Evolutionary conservation across 176 grass and related monocot genomes (phyloP).

Genomic region (Echinochloa phyllopogon): DNA sequence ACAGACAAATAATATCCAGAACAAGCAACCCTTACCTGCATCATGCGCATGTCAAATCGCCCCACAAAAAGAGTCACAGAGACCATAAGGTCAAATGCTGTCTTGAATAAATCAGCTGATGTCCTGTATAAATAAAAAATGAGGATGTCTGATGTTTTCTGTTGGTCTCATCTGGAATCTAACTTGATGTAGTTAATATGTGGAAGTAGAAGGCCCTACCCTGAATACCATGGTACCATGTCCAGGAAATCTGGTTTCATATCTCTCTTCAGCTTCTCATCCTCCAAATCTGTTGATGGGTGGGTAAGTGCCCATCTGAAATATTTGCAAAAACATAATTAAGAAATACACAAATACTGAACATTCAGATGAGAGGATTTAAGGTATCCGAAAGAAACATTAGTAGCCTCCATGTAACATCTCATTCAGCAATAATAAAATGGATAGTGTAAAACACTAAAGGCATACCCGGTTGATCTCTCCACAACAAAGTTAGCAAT

Average conservation of each 20-base stretch:
- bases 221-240: slow-evolving; percentile 99
- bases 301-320: slow-evolving; percentile 92
- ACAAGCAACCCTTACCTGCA: slow-evolving; percentile 64
- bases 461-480: slow-evolving; percentile 83
- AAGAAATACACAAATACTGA: slow-evolving; percentile 7
- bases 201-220: slow-evolving; percentile 57
- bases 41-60: slow-evolving; percentile 99
- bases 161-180: slow-evolving; percentile 25
- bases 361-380: slow-evolving; percentile 4
- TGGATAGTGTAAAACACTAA: slow-evolving; percentile 27
- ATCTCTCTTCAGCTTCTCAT: slow-evolving; percentile 78
- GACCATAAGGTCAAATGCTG: slow-evolving; percentile 92
- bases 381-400: neutral
- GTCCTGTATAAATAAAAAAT: slow-evolving; percentile 69
- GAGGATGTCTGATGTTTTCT: slow-evolving; percentile 43
- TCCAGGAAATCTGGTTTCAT: slow-evolving; percentile 97
- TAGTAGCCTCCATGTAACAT: neutral
- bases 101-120: slow-evolving; percentile 98
- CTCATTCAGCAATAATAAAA: slow-evolving; percentile 18
- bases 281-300: slow-evolving; percentile 59
- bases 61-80: slow-evolving; percentile 99
- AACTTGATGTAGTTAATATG: slow-evolving; percentile 9
- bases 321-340: slow-evolving; percentile 34
- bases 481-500: slow-evolving; percentile 97
- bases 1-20: neutral